Conservation (phyloP, 2,329 filamentous ascomycete species). For the Diaporthe vexans region DNA sequence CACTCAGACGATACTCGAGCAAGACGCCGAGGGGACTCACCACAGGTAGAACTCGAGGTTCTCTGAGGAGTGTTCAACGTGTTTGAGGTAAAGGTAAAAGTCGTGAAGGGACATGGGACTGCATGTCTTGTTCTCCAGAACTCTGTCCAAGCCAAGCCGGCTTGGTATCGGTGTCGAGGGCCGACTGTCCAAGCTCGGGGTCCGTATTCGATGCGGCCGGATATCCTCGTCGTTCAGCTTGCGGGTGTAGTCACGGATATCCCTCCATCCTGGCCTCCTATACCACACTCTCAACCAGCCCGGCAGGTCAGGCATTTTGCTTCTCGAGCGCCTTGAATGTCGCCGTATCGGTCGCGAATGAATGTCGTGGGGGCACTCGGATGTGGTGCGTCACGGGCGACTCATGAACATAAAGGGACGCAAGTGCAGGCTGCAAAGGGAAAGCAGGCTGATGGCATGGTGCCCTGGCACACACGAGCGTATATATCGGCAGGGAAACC, state of each 20-base stretch:
- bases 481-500: slow-evolving; percentile 29
- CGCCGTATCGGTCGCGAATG: not conserved
- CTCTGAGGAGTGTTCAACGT: slow-evolving; percentile 63
- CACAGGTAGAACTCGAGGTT: slow-evolving; percentile 66
- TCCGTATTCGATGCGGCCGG: slow-evolving; percentile 34
- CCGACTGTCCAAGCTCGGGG: slow-evolving; percentile 50
- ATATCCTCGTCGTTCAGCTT: slow-evolving; percentile 47
- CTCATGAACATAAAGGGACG: slow-evolving; percentile 24
- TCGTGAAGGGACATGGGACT: slow-evolving; percentile 64
- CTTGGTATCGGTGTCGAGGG: slow-evolving; percentile 54
- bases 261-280: slow-evolving; percentile 63
- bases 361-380: not conserved
- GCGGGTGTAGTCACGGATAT: slow-evolving; percentile 61
- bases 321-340: not conserved
- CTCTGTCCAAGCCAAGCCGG: slow-evolving; percentile 58
- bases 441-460: not conserved
- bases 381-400: slow-evolving; percentile 14
- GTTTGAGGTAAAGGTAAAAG: slow-evolving; percentile 66
- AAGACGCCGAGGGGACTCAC: slow-evolving; percentile 48
- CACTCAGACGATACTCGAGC: too few species aligned
- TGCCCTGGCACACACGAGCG: slow-evolving; percentile 19
- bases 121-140: slow-evolving; percentile 64
- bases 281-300: slow-evolving; percentile 54
- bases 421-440: slow-evolving; percentile 9
- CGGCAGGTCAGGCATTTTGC: slow-evolving; percentile 51